Base-by-base conservation (phyloP, 179 eudicot genomes). In the Amaranthus tricolor region DNA sequence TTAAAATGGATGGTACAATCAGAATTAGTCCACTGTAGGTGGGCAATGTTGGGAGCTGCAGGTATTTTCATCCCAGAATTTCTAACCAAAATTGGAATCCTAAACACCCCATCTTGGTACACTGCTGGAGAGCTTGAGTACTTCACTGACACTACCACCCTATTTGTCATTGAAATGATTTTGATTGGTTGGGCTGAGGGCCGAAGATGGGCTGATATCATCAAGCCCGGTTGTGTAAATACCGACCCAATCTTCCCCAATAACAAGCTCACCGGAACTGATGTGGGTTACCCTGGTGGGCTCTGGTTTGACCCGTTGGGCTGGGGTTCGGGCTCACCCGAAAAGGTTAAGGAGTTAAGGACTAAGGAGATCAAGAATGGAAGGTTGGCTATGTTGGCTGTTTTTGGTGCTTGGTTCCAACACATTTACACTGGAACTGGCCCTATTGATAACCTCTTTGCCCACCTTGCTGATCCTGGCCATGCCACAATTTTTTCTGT, bases 11-110 rank as follows among this genome's bases (percentile, higher is more conserved):
- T 81, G 84, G 85, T 67, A 21, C 99, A 95, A 75, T 59, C 97
- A 49, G 99, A 95, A 82, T 20, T 95, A 54, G 97, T 95, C 7
- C 99, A 95, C 87, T 79, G 92, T 84, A 81, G 99, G 71, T 95
- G 99, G 99, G 99, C 99, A 31, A 95, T 95, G 99, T 76, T 95
- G n/a, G 99, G 99, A 0, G 97, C 95, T 5, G 97, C 99, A 0
- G 99, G 97, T 1, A 95, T 95, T 55, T 93, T 95, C 95, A 90
- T 95, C 82, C 99, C 99, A 0, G 99, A 94, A 71, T 88, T 92
- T 80, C 88, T 93, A 3, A 90, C 97, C 60, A 95, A 92, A 78
- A 70, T 95, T 12, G 99, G 97, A 45, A 88, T 95, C 74, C 89
- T 95, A 13, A 89, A 95, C 96, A 95, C 97, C 13, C 97, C 96